phyloP scores from a whole-genome alignment of 2,329 filamentous ascomycete species.

The Microdochium trichocladiopsis region DNA sequence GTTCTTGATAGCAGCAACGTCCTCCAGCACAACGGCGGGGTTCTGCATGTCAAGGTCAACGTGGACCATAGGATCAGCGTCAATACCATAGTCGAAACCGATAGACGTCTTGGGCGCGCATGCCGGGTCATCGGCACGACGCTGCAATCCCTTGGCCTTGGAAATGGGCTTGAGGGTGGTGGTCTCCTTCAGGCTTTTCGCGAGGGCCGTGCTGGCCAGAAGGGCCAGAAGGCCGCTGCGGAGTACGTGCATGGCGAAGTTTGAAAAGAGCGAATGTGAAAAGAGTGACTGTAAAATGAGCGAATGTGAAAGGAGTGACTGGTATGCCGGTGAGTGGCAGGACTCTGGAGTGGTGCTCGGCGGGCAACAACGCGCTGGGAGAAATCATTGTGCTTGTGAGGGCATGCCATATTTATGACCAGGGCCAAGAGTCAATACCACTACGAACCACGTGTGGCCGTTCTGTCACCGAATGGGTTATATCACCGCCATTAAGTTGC shows the following conservation, averaged over 20 bases:
- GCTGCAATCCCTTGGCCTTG: not conserved
- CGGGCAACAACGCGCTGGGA: not conserved
- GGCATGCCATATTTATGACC: not conserved
- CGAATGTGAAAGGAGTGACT: not conserved
- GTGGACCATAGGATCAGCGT: slow-evolving; percentile 40
- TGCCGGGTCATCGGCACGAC: not conserved
- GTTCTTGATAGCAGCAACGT: slow-evolving; percentile 40
- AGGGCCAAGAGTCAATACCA: not conserved
- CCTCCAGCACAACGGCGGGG: slow-evolving; percentile 13
- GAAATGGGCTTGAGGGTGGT: not conserved
- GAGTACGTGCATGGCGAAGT: not conserved
- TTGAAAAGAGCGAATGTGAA: not conserved
- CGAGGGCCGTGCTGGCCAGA: not conserved
- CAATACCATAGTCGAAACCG: not conserved
- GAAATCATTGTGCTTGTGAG: not conserved
- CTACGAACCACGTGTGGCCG: not conserved
- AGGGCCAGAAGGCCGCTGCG: not conserved
- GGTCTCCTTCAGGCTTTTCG: not conserved
- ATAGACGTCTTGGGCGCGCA: not conserved
- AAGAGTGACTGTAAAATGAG: not conserved
- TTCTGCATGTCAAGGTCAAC: slow-evolving; percentile 42
- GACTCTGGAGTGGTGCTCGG: not conserved
- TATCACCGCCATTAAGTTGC: not conserved
- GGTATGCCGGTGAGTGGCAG: not conserved
- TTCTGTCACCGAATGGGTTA: not conserved